These are phyloP conservation scores for Boletales sp. DNA, from an alignment of 768 basidiomycete genomes.

Conservation along the genomic window DNA sequence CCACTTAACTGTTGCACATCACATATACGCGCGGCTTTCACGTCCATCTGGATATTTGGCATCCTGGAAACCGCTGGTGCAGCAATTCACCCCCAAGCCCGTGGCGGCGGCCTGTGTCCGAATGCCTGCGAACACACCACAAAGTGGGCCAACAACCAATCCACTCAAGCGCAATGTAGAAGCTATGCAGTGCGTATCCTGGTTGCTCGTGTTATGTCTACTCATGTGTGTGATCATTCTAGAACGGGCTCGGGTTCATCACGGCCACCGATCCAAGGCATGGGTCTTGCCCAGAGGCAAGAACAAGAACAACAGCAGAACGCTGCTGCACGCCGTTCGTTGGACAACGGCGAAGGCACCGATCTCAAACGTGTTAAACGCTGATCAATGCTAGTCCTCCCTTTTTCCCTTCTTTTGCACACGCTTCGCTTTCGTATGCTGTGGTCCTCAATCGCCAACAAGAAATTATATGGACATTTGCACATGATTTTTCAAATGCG, in stretches of 20 bases:
- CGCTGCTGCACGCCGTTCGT: constrained; percentile 13
- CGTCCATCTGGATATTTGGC: not conserved
- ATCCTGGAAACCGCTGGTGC: constrained; percentile 10
- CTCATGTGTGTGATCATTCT: too few species aligned
- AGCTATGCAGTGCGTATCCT: constrained; percentile 27
- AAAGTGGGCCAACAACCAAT: constrained; percentile 2
- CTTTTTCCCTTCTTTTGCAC: too few species aligned
- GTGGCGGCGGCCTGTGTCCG: constrained; percentile 4
- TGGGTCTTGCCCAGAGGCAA: constrained; percentile 39
- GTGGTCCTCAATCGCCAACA: too few species aligned
- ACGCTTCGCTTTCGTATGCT: too few species aligned
- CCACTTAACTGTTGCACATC: not conserved
- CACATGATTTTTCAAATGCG: too few species aligned
- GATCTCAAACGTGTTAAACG: constrained; percentile 42
- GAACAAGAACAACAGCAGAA: constrained; percentile 23
- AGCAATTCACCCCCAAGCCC: constrained; percentile 6
- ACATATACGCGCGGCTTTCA: constrained; percentile 4
- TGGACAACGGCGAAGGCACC: constrained; percentile 22
- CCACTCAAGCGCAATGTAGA: constrained; percentile 35
- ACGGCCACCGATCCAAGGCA: constrained; percentile 29
- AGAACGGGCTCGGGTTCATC: constrained; percentile 15
- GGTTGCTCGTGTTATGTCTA: too few species aligned
- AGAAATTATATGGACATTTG: too few species aligned
- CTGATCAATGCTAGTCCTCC: constrained; percentile 12
- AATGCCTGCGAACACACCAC: constrained; percentile 2